Conservation (phyloP, 441 rosid genomes). For the Geranium incanum region DNA sequence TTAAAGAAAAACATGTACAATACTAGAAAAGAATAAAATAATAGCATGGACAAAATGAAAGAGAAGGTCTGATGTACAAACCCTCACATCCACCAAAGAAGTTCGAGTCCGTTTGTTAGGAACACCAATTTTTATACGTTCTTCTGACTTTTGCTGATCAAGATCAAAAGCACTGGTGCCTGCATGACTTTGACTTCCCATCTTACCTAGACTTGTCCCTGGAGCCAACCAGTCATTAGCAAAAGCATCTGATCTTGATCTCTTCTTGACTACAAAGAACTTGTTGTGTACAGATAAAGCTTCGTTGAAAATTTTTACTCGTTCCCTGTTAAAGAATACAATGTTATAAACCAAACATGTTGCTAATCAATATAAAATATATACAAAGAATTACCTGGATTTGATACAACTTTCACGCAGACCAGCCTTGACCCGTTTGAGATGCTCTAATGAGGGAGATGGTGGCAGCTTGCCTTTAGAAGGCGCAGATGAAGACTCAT, state of each 20-base stretch:
- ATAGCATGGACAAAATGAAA: neutral
- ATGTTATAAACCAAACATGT: slow-evolving; percentile 28
- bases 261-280: slow-evolving; percentile 70
- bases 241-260: slow-evolving; percentile 73
- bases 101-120: slow-evolving; percentile 92
- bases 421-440: slow-evolving; percentile 62
- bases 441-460: slow-evolving; percentile 64
- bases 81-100: slow-evolving; percentile 71
- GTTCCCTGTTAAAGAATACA: slow-evolving; percentile 60
- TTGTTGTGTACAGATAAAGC: slow-evolving; percentile 76
- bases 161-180: slow-evolving; percentile 53
- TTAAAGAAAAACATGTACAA: neutral
- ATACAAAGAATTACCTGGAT: slow-evolving; percentile 63
- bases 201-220: slow-evolving; percentile 60
- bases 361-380: slow-evolving; percentile 12
- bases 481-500: slow-evolving; percentile 56
- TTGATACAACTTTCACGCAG: slow-evolving; percentile 59
- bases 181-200: slow-evolving; percentile 65
- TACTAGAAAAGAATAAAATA: slow-evolving; percentile 1
- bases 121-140: slow-evolving; percentile 55
- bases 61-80: slow-evolving; percentile 29
- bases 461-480: slow-evolving; percentile 54
- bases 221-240: slow-evolving; percentile 49
- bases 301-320: slow-evolving; percentile 62
- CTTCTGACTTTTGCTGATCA: slow-evolving; percentile 71